These are phyloP conservation scores for Ploettnerulaceae sp. DNA, from an alignment of 2,329 filamentous ascomycete species.

Conservation along the genomic window DNA sequence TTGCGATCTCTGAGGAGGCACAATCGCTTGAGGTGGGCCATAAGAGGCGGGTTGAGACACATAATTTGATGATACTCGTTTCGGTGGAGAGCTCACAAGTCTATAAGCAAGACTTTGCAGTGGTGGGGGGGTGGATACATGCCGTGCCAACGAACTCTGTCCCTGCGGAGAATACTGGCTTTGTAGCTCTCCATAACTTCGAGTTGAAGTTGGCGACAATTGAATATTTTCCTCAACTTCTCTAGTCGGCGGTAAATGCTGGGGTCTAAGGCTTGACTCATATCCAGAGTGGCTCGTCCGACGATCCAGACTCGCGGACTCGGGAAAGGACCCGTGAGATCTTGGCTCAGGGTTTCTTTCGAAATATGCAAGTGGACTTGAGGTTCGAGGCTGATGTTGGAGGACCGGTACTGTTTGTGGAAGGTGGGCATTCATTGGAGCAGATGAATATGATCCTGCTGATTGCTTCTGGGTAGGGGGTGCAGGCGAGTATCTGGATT, in stretches of 20 bases:
- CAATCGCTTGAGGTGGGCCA: conserved; percentile 36
- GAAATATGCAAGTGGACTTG: conserved; percentile 61
- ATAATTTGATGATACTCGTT: conserved; percentile 49
- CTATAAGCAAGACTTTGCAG: conserved; percentile 37
- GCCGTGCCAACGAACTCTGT: conserved; percentile 35
- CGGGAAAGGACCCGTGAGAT: conserved; percentile 27
- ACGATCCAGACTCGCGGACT: conserved; percentile 42
- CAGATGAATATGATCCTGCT: conserved; percentile 24
- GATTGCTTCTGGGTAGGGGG: conserved; percentile 23
- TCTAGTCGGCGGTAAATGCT: conserved; percentile 53
- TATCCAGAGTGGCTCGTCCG: conserved; percentile 48
- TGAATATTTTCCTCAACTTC: conserved; percentile 57
- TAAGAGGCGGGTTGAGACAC: conserved; percentile 34
- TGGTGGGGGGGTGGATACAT: conserved; percentile 46
- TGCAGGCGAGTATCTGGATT: conserved; percentile 40
- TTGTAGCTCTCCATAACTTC: conserved; percentile 23
- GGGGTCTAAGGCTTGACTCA: conserved; percentile 47
- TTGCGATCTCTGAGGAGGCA: conserved; percentile 53
- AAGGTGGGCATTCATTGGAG: conserved; percentile 36
- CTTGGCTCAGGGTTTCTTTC: conserved; percentile 40
- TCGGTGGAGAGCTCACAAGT: conserved; percentile 50
- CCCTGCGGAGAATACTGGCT: conserved; percentile 20
- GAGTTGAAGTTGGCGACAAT: conserved; percentile 25
- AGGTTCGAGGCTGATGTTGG: conserved; percentile 58
- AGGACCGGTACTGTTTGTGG: conserved; percentile 39